phyloP scores from a whole-genome alignment of 306 rosid genomes.

The Lathyrus oleraceus region DNA sequence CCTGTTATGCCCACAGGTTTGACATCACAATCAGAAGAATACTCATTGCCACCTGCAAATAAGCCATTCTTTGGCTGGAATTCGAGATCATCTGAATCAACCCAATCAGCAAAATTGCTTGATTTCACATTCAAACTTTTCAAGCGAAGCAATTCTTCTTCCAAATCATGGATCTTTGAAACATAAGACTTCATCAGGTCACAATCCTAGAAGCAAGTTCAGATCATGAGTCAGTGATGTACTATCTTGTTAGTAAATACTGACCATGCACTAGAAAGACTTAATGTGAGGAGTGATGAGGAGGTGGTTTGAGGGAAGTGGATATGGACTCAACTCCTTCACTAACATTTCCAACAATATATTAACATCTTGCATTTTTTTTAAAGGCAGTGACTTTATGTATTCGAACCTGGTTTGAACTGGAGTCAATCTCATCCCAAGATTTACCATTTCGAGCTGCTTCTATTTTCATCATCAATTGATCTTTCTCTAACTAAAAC shows the following conservation, averaged over 20 bases:
- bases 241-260: neutral
- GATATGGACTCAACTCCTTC: neutral
- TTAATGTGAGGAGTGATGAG: neutral
- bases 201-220: slow-evolving; percentile 58
- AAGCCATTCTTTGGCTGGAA: slow-evolving; percentile 52
- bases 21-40: slow-evolving; percentile 62
- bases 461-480: slow-evolving; percentile 72
- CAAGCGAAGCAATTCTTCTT: slow-evolving; percentile 57
- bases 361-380: neutral
- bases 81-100: slow-evolving; percentile 62
- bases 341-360: neutral
- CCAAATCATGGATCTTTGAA: slow-evolving; percentile 80
- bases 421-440: slow-evolving; percentile 89
- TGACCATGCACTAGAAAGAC: slow-evolving; percentile 9
- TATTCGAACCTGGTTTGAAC: slow-evolving; percentile 60
- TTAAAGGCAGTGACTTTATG: neutral
- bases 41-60: slow-evolving; percentile 61
- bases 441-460: slow-evolving; percentile 78
- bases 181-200: slow-evolving; percentile 70
- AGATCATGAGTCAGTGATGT: slow-evolving; percentile 18
- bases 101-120: slow-evolving; percentile 53
- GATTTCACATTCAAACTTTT: slow-evolving; percentile 48
- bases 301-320: neutral
- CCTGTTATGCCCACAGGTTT: slow-evolving; percentile 70
- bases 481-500: slow-evolving; percentile 85